Percentiles rank a stretch among this genome's conserved stretches.
phyloP scores from a whole-genome alignment of 2,329 filamentous ascomycete species.

The Didymella sp. region DNA sequence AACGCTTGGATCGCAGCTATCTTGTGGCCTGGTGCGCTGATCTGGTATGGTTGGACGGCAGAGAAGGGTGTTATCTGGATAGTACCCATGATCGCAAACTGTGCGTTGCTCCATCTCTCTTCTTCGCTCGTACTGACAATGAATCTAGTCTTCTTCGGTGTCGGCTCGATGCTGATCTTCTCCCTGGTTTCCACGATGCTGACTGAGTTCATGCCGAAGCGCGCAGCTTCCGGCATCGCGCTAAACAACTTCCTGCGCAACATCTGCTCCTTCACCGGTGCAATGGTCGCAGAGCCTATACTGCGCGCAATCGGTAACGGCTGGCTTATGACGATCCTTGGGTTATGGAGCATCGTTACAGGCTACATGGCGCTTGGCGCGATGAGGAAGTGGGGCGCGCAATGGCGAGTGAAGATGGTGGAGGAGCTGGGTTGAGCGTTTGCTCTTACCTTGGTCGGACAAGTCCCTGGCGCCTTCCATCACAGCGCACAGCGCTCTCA shows the following conservation, averaged over 20 bases:
- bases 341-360: constrained; percentile 59
- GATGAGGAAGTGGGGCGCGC: constrained; percentile 65
- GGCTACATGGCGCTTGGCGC: constrained; percentile 61
- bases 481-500: neutral
- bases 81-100: constrained; percentile 49
- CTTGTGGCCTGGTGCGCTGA: constrained; percentile 46
- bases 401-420: constrained; percentile 72
- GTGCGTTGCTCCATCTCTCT: neutral
- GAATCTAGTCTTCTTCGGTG: constrained; percentile 47
- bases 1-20: constrained; percentile 50
- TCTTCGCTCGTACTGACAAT: neutral
- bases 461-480: neutral
- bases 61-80: constrained; percentile 44
- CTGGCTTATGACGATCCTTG: constrained; percentile 51
- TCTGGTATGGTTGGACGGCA: constrained; percentile 50
- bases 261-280: constrained; percentile 48
- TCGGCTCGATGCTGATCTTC: constrained; percentile 51
- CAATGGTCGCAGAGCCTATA: constrained; percentile 47
- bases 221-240: constrained; percentile 47
- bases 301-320: constrained; percentile 49
- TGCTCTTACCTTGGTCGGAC: constrained; percentile 3
- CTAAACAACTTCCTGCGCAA: constrained; percentile 52
- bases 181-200: constrained; percentile 50
- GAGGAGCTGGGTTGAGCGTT: constrained; percentile 28
- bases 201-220: constrained; percentile 51